Base-by-base conservation (phyloP, 352 stramenopile species). In the Globisporangium camurandrum region DNA sequence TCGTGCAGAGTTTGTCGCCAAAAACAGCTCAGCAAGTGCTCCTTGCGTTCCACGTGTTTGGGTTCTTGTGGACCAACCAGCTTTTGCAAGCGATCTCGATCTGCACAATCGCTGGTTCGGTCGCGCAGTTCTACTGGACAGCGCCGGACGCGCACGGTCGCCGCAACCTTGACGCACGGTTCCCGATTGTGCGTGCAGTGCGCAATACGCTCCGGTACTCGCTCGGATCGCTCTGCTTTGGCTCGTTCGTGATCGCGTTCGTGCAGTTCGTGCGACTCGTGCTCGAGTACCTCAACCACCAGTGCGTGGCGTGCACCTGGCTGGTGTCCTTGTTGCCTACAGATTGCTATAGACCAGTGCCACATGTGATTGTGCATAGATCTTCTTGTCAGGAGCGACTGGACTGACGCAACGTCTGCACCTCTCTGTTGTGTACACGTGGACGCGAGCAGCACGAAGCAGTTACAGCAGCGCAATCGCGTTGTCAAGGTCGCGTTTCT, bases 51-150 rank as follows among this genome's bases (percentile, higher is more conserved):
- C 80, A 92, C 46, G 52, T 98, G n/a, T 99, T 99, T 62, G 85
- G 83, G 39, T 97, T 97, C 41, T 90, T 98, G 49, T 99, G 96
- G 96, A 97, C 88, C 1, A 95, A 93, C 34, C 83, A 98, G 60
- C 96, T 98, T 40, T 78, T 99, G 43, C 75, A 98, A 16, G 95
- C 95, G 4, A 69, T 99, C 63, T 95, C 93, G 31, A 83, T 98
- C 54, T 95, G 97, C 47, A 75, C 88, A 22, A 80, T 98, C 47
- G 91, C 94, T 9, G 87, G 98, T 45, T 74, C 88, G 4, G 70
- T 96, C 28, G 77, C 79, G 10, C 87, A 87, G 45, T 98, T 86
- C 62, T 98, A 98, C 75, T 99, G 98, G 79, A 84, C 73, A 1
- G 50, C 44, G 2, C 61, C 69, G 0, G 54, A 79, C 19, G 58